phyloP scores from a whole-genome alignment of 2,329 filamentous ascomycete species.

The Fusarium tuaranense region DNA sequence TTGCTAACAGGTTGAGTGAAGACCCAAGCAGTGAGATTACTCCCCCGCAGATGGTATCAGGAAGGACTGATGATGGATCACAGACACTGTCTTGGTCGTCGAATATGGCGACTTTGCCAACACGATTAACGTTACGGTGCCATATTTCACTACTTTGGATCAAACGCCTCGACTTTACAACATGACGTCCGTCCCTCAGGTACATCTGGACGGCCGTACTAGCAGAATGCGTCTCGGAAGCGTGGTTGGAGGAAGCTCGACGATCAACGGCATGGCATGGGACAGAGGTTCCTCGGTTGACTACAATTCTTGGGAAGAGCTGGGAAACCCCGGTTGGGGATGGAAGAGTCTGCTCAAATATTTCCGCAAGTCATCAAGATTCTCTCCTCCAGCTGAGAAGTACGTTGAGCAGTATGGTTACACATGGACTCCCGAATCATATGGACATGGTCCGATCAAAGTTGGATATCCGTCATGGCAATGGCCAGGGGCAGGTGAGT shows the following conservation, averaged over 20 bases:
- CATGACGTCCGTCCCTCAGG: slow-evolving; percentile 44
- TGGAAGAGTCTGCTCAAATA: slow-evolving; percentile 45
- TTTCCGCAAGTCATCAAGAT: slow-evolving; percentile 37
- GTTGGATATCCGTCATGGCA: slow-evolving; percentile 42
- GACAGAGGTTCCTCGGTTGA: slow-evolving; percentile 43
- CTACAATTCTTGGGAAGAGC: slow-evolving; percentile 51
- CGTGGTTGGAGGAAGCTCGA: slow-evolving; percentile 46
- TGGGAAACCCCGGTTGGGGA: slow-evolving; percentile 53
- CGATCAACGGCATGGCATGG: slow-evolving; percentile 48
- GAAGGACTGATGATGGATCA: not conserved
- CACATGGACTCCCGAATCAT: slow-evolving; percentile 34
- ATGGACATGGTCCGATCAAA: slow-evolving; percentile 40
- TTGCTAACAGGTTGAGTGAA: slow-evolving; percentile 47
- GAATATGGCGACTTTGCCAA: slow-evolving; percentile 46
- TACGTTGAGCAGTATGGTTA: slow-evolving; percentile 39
- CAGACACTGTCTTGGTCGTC: slow-evolving; percentile 42
- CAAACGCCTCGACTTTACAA: slow-evolving; percentile 25
- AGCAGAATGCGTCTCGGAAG: slow-evolving; percentile 40
- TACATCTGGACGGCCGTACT: slow-evolving; percentile 34
- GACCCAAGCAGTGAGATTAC: slow-evolving; percentile 33
- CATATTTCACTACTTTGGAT: slow-evolving; percentile 34
- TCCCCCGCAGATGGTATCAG: too few relatives aligned
- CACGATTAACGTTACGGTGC: slow-evolving; percentile 38
- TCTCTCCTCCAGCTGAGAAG: slow-evolving; percentile 26
- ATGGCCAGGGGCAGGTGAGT: slow-evolving; percentile 37